A percentile compares a stretch with the other conserved stretches of the same genome.
These are phyloP conservation scores for Closterium sp. DNA, from an alignment of 139 green algal genomes.

Conservation along the genomic window DNA sequence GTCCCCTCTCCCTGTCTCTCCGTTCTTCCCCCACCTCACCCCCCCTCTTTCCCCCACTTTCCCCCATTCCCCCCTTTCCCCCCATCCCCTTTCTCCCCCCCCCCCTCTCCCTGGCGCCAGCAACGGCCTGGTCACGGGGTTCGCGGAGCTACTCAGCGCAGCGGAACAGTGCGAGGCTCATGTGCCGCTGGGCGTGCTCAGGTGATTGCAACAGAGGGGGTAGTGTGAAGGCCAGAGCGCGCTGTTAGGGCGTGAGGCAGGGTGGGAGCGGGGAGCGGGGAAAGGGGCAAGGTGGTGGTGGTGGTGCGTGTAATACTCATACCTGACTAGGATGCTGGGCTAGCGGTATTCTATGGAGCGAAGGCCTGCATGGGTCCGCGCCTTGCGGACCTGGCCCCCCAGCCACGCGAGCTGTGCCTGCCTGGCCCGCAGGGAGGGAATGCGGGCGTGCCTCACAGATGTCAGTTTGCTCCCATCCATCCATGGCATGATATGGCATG, in stretches of 20 bases:
- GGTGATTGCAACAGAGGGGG: neutral
- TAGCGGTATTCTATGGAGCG: too few species aligned
- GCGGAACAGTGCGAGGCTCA: slow-evolving; percentile 19
- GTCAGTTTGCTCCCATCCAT: too few species aligned
- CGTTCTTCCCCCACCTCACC: neutral
- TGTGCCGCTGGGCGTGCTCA: slow-evolving; percentile 34
- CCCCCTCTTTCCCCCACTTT: neutral
- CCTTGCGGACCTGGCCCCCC: too few species aligned
- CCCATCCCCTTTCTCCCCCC: neutral
- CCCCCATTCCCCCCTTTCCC: neutral
- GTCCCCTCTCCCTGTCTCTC: neutral
- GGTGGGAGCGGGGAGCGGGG: neutral
- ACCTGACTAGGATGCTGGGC: too few species aligned
- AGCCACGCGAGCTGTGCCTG: too few species aligned
- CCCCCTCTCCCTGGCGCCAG: neutral
- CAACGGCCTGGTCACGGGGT: slow-evolving; percentile 23
- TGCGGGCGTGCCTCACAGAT: too few species aligned
- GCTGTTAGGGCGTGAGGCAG: neutral
- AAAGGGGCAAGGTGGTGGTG: too few species aligned
- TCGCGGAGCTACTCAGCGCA: neutral
- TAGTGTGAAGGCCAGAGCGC: neutral
- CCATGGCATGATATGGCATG: too few species aligned
- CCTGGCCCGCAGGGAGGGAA: too few species aligned
- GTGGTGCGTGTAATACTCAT: too few species aligned
- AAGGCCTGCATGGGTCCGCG: too few species aligned